Base-by-base conservation (phyloP, 208 protist species). In the Leptomonas seymouri region DNA sequence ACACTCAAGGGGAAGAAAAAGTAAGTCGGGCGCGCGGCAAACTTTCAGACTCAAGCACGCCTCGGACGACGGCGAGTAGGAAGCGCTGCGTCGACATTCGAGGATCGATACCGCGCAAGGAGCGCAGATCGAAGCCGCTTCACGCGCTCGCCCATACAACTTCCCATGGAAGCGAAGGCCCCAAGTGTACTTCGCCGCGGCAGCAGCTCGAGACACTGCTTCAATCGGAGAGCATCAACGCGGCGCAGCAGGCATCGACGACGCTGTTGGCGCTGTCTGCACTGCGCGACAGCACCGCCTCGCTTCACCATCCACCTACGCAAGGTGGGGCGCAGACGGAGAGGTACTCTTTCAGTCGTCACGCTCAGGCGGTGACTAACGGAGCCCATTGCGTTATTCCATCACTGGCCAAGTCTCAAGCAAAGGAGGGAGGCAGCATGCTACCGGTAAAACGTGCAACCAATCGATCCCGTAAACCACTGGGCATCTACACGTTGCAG, bases 121-220 rank as follows among this genome's bases (percentile, higher is more conserved):
- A 76, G 57, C 71, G 71, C 15, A 62, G 63, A 9, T 76, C 63
- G 12, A 76, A 76, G 59, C 71, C 63, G 42, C 42, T 76, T 46
- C 34, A 67, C 49, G 46, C 36, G 39, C 28, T 36, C 20, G 11
- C 46, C 0, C 42, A 60, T 21, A 8, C 28, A 5, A 28, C 15
- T 11, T 18, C 50, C 9, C 71, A 69, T 6, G 21, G 7, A 15
- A 46, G 15, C 34, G 71, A 59, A 9, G 11, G 15, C 11, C 42
- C 3, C n/a, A 4, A 27, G 3, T 51, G 44, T n/a, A 14, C 45
- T 9, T n/a, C 31, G 36, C 36, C 28, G 25, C 31, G 4, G 48
- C 48, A 12, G 15, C 5, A 30, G n/a, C 55, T 56, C 0, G 62
- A 68, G 25, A 60, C 42, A 11, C 3, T 53, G 39, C 21, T 63